phyloP scores from a whole-genome alignment of 345 rosid species.

The Eucalyptus dawsonii region DNA sequence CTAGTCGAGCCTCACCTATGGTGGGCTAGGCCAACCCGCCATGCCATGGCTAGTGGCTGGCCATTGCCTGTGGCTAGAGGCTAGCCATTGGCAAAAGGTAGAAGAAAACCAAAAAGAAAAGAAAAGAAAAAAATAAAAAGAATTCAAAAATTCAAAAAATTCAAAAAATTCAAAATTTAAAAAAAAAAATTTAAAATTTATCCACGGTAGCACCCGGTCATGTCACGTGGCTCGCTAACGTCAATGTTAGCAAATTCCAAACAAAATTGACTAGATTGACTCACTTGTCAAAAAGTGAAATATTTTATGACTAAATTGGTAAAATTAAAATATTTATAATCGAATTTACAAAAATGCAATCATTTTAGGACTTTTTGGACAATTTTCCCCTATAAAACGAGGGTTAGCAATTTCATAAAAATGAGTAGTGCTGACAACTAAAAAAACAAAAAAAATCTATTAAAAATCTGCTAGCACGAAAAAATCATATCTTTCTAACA shows the following conservation, averaged over 20 bases:
- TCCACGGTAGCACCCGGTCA: rapidly evolving
- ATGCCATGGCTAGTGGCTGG: rapidly evolving
- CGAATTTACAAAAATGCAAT: rapidly evolving
- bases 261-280: rapidly evolving
- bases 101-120: too few species aligned
- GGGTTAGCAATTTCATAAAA: background rate
- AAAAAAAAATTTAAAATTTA: too few species aligned
- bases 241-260: rapidly evolving
- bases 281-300: too few species aligned
- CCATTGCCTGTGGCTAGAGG: rapidly evolving
- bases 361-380: too few species aligned
- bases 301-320: rapidly evolving
- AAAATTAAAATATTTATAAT: rapidly evolving
- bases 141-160: too few species aligned
- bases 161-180: too few species aligned
- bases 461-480: background rate
- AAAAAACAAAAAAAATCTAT: background rate
- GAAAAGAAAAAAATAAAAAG: too few species aligned
- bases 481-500: background rate
- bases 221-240: rapidly evolving
- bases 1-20: rapidly evolving
- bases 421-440: background rate
- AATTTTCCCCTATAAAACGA: rapidly evolving
- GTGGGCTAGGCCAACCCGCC: rapidly evolving
- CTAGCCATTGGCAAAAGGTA: rapidly evolving